Percentiles rank a stretch among this genome's conserved stretches.
phyloP scores from a whole-genome alignment of 495 filamentous ascomycete species.

The Penicillium cosmopolitanum region DNA sequence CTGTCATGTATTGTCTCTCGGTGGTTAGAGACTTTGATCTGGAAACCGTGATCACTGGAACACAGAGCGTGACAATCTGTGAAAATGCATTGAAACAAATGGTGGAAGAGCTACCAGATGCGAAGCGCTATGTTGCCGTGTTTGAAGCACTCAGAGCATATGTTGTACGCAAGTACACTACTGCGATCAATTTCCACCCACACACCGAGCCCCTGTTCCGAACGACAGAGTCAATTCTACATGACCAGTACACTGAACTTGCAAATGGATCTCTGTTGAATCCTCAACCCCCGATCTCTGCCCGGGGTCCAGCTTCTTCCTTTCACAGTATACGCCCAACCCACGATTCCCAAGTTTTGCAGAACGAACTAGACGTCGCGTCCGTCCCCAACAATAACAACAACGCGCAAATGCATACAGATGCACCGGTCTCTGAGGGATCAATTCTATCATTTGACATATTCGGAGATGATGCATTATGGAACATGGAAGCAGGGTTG shows the following conservation, averaged over 20 bases:
- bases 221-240: background rate
- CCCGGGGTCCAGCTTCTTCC: background rate
- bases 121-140: slow-evolving; percentile 29
- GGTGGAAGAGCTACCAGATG: slow-evolving; percentile 28
- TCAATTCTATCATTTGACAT: slow-evolving; percentile 26
- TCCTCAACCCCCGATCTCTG: background rate
- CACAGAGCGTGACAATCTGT: slow-evolving; percentile 17
- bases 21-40: slow-evolving; percentile 21
- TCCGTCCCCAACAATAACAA: background rate
- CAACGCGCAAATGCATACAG: background rate
- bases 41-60: slow-evolving; percentile 14
- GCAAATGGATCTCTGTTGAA: slow-evolving; percentile 3
- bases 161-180: slow-evolving; percentile 24
- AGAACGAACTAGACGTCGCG: background rate
- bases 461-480: slow-evolving; percentile 27
- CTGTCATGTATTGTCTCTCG: slow-evolving; percentile 33
- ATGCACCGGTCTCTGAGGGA: slow-evolving; percentile 14
- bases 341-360: background rate
- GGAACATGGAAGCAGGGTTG: slow-evolving; percentile 36
- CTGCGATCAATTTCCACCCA: slow-evolving; percentile 2
- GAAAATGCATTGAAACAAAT: slow-evolving; percentile 24
- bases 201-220: background rate
- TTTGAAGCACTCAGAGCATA: slow-evolving; percentile 29
- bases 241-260: background rate
- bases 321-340: background rate